These are phyloP conservation scores for Rhizoclosmatium sp. DNA, from an alignment of 192 early-diverging fungal species.

Conservation along the genomic window DNA sequence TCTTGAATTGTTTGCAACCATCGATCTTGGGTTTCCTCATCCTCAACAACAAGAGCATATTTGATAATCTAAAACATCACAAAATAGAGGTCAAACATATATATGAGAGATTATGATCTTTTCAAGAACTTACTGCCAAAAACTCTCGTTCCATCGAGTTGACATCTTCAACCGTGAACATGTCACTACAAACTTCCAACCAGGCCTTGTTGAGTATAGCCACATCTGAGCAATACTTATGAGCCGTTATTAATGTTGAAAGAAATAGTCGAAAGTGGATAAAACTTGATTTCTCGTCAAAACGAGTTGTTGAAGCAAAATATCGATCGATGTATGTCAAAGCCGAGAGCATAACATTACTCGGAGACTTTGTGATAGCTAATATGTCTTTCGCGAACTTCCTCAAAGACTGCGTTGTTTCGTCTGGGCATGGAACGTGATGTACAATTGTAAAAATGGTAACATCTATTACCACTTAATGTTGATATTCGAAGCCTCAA, in stretches of 20 bases:
- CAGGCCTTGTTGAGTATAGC: constrained; percentile 10
- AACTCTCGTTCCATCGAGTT: constrained; percentile 21
- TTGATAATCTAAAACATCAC: not conserved
- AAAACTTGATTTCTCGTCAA: not conserved
- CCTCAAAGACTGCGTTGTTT: not conserved
- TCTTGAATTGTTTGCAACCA: constrained; percentile 25
- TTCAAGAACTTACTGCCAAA: not conserved
- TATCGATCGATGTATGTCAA: constrained; percentile 27
- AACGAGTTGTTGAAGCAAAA: not conserved
- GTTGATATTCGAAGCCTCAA: not conserved
- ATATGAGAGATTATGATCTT: not conserved
- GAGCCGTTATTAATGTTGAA: constrained; percentile 1
- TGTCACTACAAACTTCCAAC: constrained; percentile 5
- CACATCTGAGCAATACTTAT: constrained; percentile 23
- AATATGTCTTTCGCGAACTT: constrained; percentile 3
- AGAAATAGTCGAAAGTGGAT: constrained; percentile 6
- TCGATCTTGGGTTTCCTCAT: constrained; percentile 16
- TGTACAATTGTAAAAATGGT: constrained; percentile 20
- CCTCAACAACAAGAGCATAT: constrained; percentile 15
- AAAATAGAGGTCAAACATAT: too few species aligned
- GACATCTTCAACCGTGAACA: constrained; percentile 9
- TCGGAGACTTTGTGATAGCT: constrained; percentile 1
- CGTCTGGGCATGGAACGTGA: not conserved
- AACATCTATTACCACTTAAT: not conserved
- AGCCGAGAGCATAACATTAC: not conserved